A percentile compares a stretch with the other conserved stretches of the same genome.
Evolutionary conservation across 2,329 filamentous ascomycete genomes (phyloP).

Genomic region (Aspergillus terreus): DNA sequence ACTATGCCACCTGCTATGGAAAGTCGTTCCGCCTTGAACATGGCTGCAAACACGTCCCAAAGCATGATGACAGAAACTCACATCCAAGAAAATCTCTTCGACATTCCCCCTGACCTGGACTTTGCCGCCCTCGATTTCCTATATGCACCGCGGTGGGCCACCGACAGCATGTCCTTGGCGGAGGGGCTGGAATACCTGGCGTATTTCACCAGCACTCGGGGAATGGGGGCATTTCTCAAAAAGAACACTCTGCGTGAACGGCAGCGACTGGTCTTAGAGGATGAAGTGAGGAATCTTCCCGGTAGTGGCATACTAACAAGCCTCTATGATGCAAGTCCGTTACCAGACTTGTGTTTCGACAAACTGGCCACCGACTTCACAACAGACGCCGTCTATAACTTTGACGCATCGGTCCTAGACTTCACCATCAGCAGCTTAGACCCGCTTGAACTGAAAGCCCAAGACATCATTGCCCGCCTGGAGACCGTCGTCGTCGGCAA

Average conservation of each 20-base stretch:
- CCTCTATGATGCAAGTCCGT: no score
- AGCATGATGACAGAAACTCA: neutral
- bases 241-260: constrained; percentile 12
- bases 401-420: constrained; percentile 7
- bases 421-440: neutral
- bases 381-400: neutral
- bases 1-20: neutral
- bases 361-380: neutral
- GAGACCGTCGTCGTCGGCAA: constrained; percentile 7
- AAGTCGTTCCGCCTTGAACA: no score
- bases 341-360: neutral
- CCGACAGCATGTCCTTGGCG: constrained; percentile 11
- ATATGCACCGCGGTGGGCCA: constrained; percentile 7
- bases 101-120: constrained; percentile 10
- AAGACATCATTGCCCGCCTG: constrained; percentile 11
- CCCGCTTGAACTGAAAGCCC: constrained; percentile 2
- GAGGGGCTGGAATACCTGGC: constrained; percentile 20
- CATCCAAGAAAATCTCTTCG: neutral
- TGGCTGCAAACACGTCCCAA: neutral
- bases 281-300: neutral
- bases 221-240: constrained; percentile 20
- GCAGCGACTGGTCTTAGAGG: constrained; percentile 14
- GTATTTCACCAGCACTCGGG: constrained; percentile 20
- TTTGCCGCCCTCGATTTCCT: constrained; percentile 16
- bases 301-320: no score